Conservation (phyloP, 2,329 filamentous ascomycete genomes). For the Magnaporthiopsis poae region DNA sequence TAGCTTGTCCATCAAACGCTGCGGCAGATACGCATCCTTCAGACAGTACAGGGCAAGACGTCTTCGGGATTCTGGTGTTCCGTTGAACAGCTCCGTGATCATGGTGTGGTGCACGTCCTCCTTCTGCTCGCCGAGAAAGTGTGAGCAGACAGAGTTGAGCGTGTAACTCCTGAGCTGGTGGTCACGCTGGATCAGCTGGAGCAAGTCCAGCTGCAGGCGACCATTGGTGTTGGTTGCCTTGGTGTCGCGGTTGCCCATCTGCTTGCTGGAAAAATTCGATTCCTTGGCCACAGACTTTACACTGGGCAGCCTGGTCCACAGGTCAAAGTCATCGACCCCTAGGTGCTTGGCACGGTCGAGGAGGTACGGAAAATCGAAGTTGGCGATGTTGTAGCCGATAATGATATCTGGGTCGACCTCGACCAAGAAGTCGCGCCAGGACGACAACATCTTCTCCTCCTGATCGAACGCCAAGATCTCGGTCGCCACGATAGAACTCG, state of each 20-base stretch:
- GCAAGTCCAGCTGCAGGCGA: constrained; percentile 78
- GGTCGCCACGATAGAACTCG: constrained; percentile 87
- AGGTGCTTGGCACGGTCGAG: constrained; percentile 78
- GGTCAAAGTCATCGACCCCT: constrained; percentile 70
- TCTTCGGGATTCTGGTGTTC: constrained; percentile 82
- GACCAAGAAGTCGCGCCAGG: constrained; percentile 82
- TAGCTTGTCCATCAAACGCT: constrained; percentile 90
- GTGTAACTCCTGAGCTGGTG: constrained; percentile 95
- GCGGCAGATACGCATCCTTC: constrained; percentile 92
- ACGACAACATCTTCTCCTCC: constrained; percentile 82
- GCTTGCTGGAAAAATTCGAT: constrained; percentile 89
- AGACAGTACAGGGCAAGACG: constrained; percentile 90
- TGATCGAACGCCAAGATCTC: constrained; percentile 74
- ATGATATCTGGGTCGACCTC: constrained; percentile 93
- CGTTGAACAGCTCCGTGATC: constrained; percentile 97
- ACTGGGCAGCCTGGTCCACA: constrained; percentile 71
- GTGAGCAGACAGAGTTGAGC: constrained; percentile 86
- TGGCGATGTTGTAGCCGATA: constrained; percentile 96
- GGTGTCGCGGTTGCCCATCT: constrained; percentile 92
- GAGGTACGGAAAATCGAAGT: constrained; percentile 97
- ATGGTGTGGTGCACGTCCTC: constrained; percentile 98
- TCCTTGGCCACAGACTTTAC: constrained; percentile 63
- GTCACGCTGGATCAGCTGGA: constrained; percentile 92
- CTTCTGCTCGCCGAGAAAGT: constrained; percentile 94
- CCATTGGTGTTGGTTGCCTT: constrained; percentile 93